These are phyloP conservation scores for Aspergillus haitiensis DNA, from an alignment of 495 filamentous ascomycete species.

Conservation along the genomic window DNA sequence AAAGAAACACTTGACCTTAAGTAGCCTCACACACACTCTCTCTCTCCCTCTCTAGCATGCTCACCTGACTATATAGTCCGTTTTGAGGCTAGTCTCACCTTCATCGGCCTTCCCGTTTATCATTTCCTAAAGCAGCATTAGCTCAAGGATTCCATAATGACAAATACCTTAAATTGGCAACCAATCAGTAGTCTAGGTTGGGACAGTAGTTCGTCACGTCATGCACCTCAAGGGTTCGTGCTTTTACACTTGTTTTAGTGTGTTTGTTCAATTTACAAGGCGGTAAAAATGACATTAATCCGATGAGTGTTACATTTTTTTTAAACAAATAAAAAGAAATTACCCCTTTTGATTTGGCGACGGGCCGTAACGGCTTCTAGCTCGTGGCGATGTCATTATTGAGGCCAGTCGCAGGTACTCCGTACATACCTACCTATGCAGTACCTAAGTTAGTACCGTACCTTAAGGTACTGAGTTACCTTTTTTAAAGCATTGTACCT, in stretches of 20 bases:
- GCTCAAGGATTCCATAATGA: conserved; percentile 31
- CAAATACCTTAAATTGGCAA: conserved; percentile 39
- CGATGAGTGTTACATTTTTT: not conserved
- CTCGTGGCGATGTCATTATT: conserved; percentile 18
- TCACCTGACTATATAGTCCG: not conserved
- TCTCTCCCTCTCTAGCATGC: not conserved
- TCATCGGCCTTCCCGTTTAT: conserved; percentile 26
- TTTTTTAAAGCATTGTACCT: too few species aligned
- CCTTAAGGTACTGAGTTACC: not conserved
- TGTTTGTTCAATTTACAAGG: conserved; percentile 3
- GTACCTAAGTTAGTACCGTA: not conserved
- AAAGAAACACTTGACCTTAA: too few species aligned
- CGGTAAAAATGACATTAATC: conserved; percentile 14
- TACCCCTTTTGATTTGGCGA: conserved; percentile 18
- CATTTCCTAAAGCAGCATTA: conserved; percentile 28
- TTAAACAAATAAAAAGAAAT: not conserved
- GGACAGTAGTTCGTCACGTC: conserved; percentile 27
- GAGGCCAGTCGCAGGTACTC: not conserved
- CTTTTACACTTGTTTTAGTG: conserved; percentile 22
- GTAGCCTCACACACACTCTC: too few species aligned
- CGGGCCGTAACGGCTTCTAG: conserved; percentile 19
- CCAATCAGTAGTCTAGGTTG: conserved; percentile 21
- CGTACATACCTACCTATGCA: too few species aligned
- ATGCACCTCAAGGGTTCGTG: conserved; percentile 26
- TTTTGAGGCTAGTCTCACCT: conserved; percentile 3